These are phyloP conservation scores for Ascomycota sp. DNA, from an alignment of 2,329 filamentous ascomycete species.

Conservation along the genomic window DNA sequence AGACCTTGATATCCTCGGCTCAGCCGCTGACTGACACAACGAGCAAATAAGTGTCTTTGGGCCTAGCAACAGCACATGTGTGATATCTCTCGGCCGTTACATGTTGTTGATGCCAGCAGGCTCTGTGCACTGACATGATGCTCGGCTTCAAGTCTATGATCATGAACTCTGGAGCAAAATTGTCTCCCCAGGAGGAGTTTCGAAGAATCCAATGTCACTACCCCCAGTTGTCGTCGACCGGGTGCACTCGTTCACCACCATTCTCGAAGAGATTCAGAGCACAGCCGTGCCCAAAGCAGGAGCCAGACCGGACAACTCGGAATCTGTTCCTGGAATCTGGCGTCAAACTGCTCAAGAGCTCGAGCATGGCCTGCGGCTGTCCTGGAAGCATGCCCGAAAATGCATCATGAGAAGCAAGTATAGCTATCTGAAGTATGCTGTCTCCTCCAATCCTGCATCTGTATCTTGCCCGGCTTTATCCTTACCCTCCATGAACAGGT, in stretches of 20 bases:
- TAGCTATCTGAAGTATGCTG: constrained; percentile 1
- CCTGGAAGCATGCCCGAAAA: constrained; percentile 1
- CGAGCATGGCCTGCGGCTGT: constrained; percentile 1
- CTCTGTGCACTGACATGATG: too few relatives aligned
- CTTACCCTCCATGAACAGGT: background rate
- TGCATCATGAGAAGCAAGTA: constrained; percentile 2
- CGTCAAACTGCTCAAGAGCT: constrained; percentile 1
- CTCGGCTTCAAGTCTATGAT: too few relatives aligned
- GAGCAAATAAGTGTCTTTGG: too few relatives aligned
- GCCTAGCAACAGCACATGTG: too few relatives aligned
- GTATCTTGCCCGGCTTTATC: background rate
- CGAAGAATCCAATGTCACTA: constrained; percentile 1
- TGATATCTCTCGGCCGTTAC: too few relatives aligned
- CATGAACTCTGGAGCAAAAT: background rate
- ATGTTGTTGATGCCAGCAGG: too few relatives aligned
- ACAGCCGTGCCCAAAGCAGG: background rate
- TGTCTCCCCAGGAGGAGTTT: constrained; percentile 1
- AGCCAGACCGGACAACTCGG: too few relatives aligned
- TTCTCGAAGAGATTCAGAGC: background rate
- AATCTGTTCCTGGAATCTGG: background rate
- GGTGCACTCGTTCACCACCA: background rate
- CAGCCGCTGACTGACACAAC: too few relatives aligned
- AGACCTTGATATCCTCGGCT: too few relatives aligned
- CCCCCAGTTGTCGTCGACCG: constrained; percentile 1
- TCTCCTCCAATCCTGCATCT: background rate